A percentile compares a stretch with the other conserved stretches of the same genome.
Evolutionary conservation across 805 yeast genomes (phyloP).

Genomic region (Lachancea meyersii): DNA sequence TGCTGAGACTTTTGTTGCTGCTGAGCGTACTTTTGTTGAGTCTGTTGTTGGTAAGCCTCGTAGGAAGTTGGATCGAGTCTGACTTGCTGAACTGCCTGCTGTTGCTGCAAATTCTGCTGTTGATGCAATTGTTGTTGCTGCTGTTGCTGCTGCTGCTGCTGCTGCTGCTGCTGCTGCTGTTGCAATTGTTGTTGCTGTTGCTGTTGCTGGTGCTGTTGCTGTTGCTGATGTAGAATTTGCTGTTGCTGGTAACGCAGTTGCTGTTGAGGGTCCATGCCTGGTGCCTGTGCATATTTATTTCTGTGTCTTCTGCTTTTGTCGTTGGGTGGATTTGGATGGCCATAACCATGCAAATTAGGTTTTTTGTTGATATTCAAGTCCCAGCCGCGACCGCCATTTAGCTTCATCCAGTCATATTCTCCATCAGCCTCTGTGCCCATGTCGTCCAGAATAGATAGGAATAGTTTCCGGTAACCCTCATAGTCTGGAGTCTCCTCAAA

Average conservation of each 20-base stretch:
- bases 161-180: constrained; percentile 21
- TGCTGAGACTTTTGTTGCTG: constrained; percentile 24
- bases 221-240: constrained; percentile 16
- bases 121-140: constrained; percentile 13
- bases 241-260: constrained; percentile 21
- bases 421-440: constrained; percentile 72
- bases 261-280: constrained; percentile 17
- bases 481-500: constrained; percentile 96
- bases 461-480: constrained; percentile 70
- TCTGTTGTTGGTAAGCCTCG: constrained; percentile 35
- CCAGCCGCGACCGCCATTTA: constrained; percentile 95
- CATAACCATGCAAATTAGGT: constrained; percentile 93
- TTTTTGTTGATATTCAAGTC: constrained; percentile 83
- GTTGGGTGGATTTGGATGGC: constrained; percentile 83
- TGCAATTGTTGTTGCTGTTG: constrained; percentile 23
- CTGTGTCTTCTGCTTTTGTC: constrained; percentile 38
- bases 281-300: constrained; percentile 33
- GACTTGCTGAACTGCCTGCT: constrained; percentile 15
- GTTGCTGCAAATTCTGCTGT: constrained; percentile 11
- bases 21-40: constrained; percentile 33
- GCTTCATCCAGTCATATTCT: constrained; percentile 96
- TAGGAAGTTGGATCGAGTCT: constrained; percentile 40
- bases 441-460: constrained; percentile 71
- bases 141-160: constrained; percentile 24
- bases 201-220: constrained; percentile 18